Evolutionary conservation across 495 filamentous ascomycete species (phyloP), one percentile per base, ranked within the genome.

Genomic region (Chlorociboria aeruginascens): DNA sequence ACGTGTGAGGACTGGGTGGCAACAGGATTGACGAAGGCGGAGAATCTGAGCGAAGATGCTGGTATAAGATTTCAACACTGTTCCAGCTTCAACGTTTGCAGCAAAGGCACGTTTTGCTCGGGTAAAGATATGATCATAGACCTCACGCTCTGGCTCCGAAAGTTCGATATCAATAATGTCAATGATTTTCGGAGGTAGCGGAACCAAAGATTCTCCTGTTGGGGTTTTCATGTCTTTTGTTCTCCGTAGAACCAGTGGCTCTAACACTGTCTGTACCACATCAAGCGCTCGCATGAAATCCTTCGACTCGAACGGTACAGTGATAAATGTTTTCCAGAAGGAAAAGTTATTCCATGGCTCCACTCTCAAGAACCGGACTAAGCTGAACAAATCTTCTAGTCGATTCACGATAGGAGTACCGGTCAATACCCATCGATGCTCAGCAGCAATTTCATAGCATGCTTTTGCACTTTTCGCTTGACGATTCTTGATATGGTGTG

Each of bases 141-240:
- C 85, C 51, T 87, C 89, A 34, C 85, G 76, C 63, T 98, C 90
- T 41, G 81, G 68, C 46, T 82, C 69, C 0, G 88, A 86, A 14
- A 98, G 75, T 54, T 95, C 81, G 29, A 98, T 74, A 38, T 89
- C 79, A 43, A 94, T 83, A 42, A 98, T 83, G 14, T 84, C 78
- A 48, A 96, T 76, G 0, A 73, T 78, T 52, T 85, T 82, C 7
- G 79, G 78, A n/a, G 89, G 92, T 7, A 98, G 68, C 0, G 85
- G 79, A 0, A 98, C 89, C 13, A 98, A 65, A 20, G 86, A 85
- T 53, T 85, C 70, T 8, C 93, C 92, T 37, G 89, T 80, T 0
- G 92, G 92, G 0, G 88, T 96, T 63, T 89, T 94, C 92, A 97
- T 98, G 48, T 90, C 88, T 62, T 97, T 98, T 0, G 92, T 98